These are phyloP conservation scores for Myriosclerotinia curreyana DNA, from an alignment of 2,329 filamentous ascomycete species.

Conservation along the genomic window DNA sequence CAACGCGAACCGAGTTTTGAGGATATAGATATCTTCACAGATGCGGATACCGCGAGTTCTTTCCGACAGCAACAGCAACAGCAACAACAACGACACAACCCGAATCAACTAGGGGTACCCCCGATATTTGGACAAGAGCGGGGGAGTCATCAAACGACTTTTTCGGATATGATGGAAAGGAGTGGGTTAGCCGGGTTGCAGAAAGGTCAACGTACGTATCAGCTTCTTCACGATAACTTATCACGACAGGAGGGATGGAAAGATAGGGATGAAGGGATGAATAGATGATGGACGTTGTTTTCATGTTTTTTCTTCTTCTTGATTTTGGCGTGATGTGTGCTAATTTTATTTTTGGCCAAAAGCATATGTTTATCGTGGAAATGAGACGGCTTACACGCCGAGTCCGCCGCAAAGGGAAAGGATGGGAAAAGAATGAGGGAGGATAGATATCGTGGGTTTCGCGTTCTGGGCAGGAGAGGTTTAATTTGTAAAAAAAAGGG, in stretches of 20 bases:
- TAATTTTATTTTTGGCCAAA: slow-evolving; percentile 13
- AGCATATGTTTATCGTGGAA: slow-evolving; percentile 22
- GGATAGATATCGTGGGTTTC: neutral
- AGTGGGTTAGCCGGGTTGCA: slow-evolving; percentile 42
- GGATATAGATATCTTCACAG: slow-evolving; percentile 54
- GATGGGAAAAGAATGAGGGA: neutral
- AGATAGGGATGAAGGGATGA: neutral
- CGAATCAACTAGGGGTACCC: neutral
- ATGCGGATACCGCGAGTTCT: slow-evolving; percentile 44
- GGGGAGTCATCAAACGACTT: slow-evolving; percentile 43
- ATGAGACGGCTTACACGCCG: slow-evolving; percentile 15
- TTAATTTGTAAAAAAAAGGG: neutral
- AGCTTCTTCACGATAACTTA: slow-evolving; percentile 11
- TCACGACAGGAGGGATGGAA: neutral
- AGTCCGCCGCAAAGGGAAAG: slow-evolving; percentile 13
- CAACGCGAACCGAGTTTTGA: slow-evolving; percentile 47
- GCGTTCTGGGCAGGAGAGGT: neutral
- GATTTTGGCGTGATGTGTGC: neutral
- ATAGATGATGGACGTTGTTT: neutral
- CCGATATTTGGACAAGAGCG: neutral
- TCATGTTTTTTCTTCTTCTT: neutral
- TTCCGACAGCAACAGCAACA: slow-evolving; percentile 26
- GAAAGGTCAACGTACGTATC: slow-evolving; percentile 37
- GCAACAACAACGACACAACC: neutral
- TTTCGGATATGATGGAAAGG: slow-evolving; percentile 53